Evolutionary conservation across 208 protist species (phyloP), one percentile per base, ranked within the genome.

Genomic region (Porcisia deanei): DNA sequence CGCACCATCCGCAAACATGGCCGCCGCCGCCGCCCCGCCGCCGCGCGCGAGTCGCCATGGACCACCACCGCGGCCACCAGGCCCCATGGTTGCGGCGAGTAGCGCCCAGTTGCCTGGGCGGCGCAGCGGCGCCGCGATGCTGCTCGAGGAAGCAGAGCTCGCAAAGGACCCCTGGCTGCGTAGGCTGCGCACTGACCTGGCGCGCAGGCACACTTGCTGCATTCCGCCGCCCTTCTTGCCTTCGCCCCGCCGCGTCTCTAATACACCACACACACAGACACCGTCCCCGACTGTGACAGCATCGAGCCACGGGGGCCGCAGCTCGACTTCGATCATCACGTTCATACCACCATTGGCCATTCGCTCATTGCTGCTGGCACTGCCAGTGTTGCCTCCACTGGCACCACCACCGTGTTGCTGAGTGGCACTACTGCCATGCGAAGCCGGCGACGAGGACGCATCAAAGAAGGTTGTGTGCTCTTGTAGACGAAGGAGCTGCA

Each of bases 401-500:
- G 67, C 22, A 69, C 43, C 43, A 7, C 47, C 66, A 30, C 47
- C 47, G 45, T 43, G 30, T 9, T 71, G 66, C 76, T 58, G 68
- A 61, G 34, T 68, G 18, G 52, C 59, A 53, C 14, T 22, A 59
- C 63, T 30, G 30, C 34, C 34, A 37, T 54, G n/a, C 49, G 63
- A 54, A 34, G 45, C 6, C 58, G 37, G 63, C 54, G 25, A 43
- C 45, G 39, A 34, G 43, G 72, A 75, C 9, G 65, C 79, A 58
- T 86, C 87, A 64, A 91, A 87, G 45, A 85, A 75, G 58, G 88
- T 86, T 2, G 85, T 87, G 58, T 88, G 83, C 79, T 97, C 92
- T 82, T 97, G 92, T 74, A 97, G 66, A 39, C 92, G 91, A 25
- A 97, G 80, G 43, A 91, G 61, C 81, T 97, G 92, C 70, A 97